Evolutionary conservation across 2,329 filamentous ascomycete genomes (phyloP).

Genomic region (Aspergillus brasiliensis): DNA sequence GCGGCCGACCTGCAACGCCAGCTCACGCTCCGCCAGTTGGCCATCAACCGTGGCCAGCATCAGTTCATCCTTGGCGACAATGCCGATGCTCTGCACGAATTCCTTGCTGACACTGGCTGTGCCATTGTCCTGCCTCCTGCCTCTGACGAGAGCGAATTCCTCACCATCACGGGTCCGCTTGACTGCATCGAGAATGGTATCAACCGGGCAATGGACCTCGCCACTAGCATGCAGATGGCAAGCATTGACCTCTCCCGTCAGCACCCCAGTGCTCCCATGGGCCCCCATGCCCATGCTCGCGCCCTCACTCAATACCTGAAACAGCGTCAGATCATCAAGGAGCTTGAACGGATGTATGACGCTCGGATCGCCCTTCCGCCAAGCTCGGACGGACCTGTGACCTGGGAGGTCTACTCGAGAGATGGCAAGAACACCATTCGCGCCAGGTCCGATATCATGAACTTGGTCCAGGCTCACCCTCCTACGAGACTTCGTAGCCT

Average conservation of each 20-base stretch:
- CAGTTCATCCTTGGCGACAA: slow-evolving; percentile 92
- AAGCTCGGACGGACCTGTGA: slow-evolving; percentile 65
- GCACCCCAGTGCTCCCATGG: slow-evolving; percentile 71
- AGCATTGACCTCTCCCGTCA: slow-evolving; percentile 80
- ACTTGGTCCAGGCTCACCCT: slow-evolving; percentile 52
- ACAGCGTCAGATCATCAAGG: slow-evolving; percentile 76
- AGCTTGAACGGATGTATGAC: slow-evolving; percentile 76
- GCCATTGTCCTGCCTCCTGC: slow-evolving; percentile 77
- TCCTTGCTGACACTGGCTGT: slow-evolving; percentile 88
- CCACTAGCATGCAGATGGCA: slow-evolving; percentile 81
- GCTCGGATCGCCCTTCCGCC: slow-evolving; percentile 85
- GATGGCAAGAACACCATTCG: slow-evolving; percentile 73
- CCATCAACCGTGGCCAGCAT: slow-evolving; percentile 83
- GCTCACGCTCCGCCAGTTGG: slow-evolving; percentile 74
- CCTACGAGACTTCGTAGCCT: slow-evolving; percentile 48
- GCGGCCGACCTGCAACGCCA: slow-evolving; percentile 74
- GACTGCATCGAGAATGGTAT: slow-evolving; percentile 73
- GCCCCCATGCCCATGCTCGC: slow-evolving; percentile 76
- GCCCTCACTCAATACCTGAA: slow-evolving; percentile 86
- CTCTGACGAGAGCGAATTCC: slow-evolving; percentile 75
- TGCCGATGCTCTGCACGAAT: slow-evolving; percentile 78
- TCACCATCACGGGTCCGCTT: slow-evolving; percentile 81
- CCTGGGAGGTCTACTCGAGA: slow-evolving; percentile 86
- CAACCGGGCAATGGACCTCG: slow-evolving; percentile 84
- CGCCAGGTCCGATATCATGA: slow-evolving; percentile 53